Base-by-base conservation (phyloP, 768 basidiomycete genomes). In the Pilatotrama ljubarskyi region DNA sequence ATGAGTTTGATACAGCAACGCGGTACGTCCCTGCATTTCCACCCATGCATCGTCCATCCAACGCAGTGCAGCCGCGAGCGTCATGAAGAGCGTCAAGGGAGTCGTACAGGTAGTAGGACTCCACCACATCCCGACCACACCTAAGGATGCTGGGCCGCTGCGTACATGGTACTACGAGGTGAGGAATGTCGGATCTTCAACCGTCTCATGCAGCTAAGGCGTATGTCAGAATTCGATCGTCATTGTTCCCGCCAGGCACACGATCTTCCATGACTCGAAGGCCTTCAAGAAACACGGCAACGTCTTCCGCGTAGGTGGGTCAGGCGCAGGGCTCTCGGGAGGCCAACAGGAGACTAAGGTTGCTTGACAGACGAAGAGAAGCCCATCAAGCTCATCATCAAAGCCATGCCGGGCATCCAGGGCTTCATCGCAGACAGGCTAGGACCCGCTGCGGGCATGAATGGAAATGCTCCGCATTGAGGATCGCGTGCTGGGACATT, bases 31-130 rank as follows among this genome's bases (percentile, higher is more conserved):
- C 2, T 25, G 47, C 1, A 18, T 14, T 38, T 54, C 18, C 50
- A 24, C 51, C 51, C 7, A n/a, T n/a, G n/a, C n/a, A n/a, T n/a
- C n/a, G n/a, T 58, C 10, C 47, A 3, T 53, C 54, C 43, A 59
- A 37, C 26, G 9, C 37, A 17, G 29, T 4, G 26, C 58, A 81
- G 85, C 80, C 24, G 68, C 72, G 41, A 82, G 79, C 51, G 80
- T 90, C 55, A 84, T 84, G 73, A 83, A 78, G 65, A 74, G 74
- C 36, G 89, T 93, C 22, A 85, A 82, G 62, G 85, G 83, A 3
- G 80, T 95, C 5, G 78, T 95, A 36, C 92, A 95, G 68, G 84
- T 97, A 22, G 81, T 92, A 14, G 92, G 92, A 11, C 78, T 82
- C 47, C 79, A 82, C 46, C 81, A 75, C 48, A 72, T 82, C 49